Evolutionary conservation across 148 eudicot species (phyloP).

Genomic region (Vaccinium darrowii): DNA sequence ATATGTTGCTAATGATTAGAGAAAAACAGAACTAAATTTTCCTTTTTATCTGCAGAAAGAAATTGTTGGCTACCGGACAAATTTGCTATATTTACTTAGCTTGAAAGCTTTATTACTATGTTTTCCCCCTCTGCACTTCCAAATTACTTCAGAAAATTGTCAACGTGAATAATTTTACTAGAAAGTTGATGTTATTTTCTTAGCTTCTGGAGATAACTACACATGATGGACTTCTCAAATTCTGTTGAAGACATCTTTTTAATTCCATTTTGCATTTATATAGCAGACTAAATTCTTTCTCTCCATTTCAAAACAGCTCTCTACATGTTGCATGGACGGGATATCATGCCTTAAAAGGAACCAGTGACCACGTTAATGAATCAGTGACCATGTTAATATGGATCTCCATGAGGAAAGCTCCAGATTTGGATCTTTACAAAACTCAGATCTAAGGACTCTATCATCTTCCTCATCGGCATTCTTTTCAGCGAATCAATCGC

Average conservation of each 20-base stretch:
- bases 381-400: conserved; percentile 42
- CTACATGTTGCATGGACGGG: conserved; percentile 36
- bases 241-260: background rate
- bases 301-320: conserved; percentile 36
- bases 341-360: conserved; percentile 25
- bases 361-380: background rate
- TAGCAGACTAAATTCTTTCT: conserved; percentile 24
- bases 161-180: background rate
- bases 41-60: background rate
- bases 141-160: background rate
- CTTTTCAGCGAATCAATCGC: conserved; percentile 90
- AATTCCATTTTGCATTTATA: background rate
- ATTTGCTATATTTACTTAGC: background rate
- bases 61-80: background rate
- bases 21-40: background rate
- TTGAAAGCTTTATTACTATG: background rate
- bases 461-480: conserved; percentile 93
- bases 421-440: conserved; percentile 54
- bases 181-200: background rate
- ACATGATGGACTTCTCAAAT: conserved; percentile 1
- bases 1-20: background rate
- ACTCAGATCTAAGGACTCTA: conserved; percentile 56
- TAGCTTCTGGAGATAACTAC: background rate
- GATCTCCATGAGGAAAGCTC: conserved; percentile 79
- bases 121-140: background rate